Percentiles rank a stretch among this genome's conserved stretches.
Conservation (phyloP, 176 grass and related monocot genomes). For the Bonia amplexicaulis region DNA sequence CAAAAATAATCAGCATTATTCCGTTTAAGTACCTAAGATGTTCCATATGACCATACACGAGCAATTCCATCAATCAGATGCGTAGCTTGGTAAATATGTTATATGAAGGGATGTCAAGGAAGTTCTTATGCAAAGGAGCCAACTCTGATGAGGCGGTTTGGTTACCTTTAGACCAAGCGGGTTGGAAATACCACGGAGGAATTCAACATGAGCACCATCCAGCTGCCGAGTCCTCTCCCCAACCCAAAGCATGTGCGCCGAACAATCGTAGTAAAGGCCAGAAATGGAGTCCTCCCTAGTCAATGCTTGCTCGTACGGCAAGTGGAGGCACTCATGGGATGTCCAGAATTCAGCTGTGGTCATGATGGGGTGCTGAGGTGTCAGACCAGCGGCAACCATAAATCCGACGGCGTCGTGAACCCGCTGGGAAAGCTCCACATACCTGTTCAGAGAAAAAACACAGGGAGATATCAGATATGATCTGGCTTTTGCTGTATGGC, state of each 20-base stretch:
- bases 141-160: neutral
- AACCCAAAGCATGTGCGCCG: slow-evolving; percentile 58
- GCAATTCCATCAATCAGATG: neutral
- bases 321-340: slow-evolving; percentile 59
- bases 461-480: neutral
- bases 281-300: slow-evolving; percentile 44
- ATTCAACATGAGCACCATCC: slow-evolving; percentile 61
- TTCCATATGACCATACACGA: neutral
- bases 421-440: slow-evolving; percentile 38
- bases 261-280: slow-evolving; percentile 45
- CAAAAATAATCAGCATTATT: neutral
- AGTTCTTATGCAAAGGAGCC: neutral
- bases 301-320: slow-evolving; percentile 59
- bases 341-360: slow-evolving; percentile 58
- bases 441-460: slow-evolving; percentile 14
- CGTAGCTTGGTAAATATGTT: neutral
- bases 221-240: slow-evolving; percentile 60
- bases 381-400: slow-evolving; percentile 43
- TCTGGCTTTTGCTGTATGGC: neutral
- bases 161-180: slow-evolving; percentile 58
- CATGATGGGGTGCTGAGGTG: slow-evolving; percentile 43
- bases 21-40: neutral
- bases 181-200: slow-evolving; percentile 56
- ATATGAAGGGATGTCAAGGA: neutral
- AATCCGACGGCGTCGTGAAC: slow-evolving; percentile 48